Evolutionary conservation across 2,329 filamentous ascomycete species (phyloP).

Genomic region (Aphanocladium album): DNA sequence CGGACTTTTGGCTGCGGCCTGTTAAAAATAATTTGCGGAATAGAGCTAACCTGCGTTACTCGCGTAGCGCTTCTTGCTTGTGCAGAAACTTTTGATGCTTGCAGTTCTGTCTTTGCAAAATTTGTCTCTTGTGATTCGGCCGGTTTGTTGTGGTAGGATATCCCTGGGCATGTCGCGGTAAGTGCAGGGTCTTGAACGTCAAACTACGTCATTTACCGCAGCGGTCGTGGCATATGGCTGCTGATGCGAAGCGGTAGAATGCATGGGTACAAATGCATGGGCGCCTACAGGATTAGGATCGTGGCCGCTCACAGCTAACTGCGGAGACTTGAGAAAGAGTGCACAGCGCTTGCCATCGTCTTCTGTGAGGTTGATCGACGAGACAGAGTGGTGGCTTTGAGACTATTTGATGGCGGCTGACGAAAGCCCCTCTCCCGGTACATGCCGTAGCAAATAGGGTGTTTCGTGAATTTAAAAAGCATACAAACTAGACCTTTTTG

Average conservation of each 20-base stretch:
- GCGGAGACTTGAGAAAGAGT: neutral
- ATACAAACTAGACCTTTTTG: neutral
- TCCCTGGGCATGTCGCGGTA: neutral
- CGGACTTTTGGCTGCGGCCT: neutral
- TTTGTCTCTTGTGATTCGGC: no score
- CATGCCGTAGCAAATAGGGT: neutral
- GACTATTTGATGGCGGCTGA: constrained; percentile 2
- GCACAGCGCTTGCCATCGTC: neutral
- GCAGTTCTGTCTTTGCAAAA: no score
- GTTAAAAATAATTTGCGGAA: neutral
- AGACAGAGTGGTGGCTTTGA: neutral
- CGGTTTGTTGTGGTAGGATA: no score
- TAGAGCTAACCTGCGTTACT: no score
- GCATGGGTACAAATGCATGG: neutral
- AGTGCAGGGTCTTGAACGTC: neutral
- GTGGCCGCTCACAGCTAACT: neutral
- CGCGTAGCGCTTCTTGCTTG: no score
- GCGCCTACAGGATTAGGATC: neutral
- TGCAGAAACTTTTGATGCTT: no score
- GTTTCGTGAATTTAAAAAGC: neutral
- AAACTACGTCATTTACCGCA: neutral
- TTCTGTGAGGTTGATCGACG: neutral
- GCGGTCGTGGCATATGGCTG: no score
- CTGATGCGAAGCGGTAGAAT: no score
- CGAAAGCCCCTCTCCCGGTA: neutral